Evolutionary conservation across 2,329 filamentous ascomycete species (phyloP).

Genomic region (Sporothrix schenckii): DNA sequence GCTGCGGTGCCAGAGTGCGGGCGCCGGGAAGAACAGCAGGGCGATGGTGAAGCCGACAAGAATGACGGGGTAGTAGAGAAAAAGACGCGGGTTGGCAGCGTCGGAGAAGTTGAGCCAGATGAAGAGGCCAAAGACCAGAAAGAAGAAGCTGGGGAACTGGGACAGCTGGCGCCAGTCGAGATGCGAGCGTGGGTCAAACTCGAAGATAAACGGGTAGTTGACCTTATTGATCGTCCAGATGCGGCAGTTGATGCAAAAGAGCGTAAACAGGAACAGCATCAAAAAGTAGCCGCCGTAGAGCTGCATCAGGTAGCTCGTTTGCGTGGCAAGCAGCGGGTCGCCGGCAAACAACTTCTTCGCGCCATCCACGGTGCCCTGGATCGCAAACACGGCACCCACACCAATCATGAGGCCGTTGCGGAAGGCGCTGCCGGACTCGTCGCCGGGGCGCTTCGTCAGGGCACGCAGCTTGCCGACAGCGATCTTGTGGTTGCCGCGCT

Average conservation of each 20-base stretch:
- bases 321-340: slow-evolving; percentile 52
- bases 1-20: slow-evolving; percentile 72
- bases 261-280: slow-evolving; percentile 73
- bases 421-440: slow-evolving; percentile 62
- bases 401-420: slow-evolving; percentile 69
- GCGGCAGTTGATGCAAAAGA: slow-evolving; percentile 85
- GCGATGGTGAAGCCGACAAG: slow-evolving; percentile 69
- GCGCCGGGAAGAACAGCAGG: slow-evolving; percentile 75
- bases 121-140: slow-evolving; percentile 75
- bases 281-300: slow-evolving; percentile 93
- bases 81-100: slow-evolving; percentile 68
- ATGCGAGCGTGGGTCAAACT: slow-evolving; percentile 84
- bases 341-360: slow-evolving; percentile 54
- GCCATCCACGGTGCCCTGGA: slow-evolving; percentile 68
- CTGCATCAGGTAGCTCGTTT: slow-evolving; percentile 75
- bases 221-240: slow-evolving; percentile 84
- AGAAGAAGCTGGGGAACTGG: slow-evolving; percentile 83
- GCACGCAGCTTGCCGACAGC: slow-evolving; percentile 84
- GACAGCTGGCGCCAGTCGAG: slow-evolving; percentile 88
- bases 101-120: slow-evolving; percentile 87
- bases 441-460: slow-evolving; percentile 61
- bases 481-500: slow-evolving; percentile 88
- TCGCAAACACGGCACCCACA: slow-evolving; percentile 64
- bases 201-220: slow-evolving; percentile 96
- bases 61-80: slow-evolving; percentile 82